Percentiles rank a stretch among this genome's conserved stretches.
Conservation (phyloP, 352 stramenopile species). For the Phytopythium kandeliae region DNA sequence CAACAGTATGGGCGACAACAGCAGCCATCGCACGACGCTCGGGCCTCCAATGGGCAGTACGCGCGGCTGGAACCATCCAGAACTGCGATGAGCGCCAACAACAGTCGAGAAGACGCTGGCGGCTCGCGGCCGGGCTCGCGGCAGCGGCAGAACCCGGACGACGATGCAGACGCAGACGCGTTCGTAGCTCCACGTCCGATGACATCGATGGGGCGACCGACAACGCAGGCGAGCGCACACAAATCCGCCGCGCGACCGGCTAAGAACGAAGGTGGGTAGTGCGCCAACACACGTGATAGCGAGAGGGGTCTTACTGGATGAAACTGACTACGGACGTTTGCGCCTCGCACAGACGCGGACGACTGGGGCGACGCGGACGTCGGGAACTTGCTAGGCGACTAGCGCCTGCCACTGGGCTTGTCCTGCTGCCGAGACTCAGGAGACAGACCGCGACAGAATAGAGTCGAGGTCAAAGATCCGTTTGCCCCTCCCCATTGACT, state of each 20-base stretch:
- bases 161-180: slow-evolving; percentile 28
- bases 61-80: not conserved
- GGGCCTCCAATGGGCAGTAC: slow-evolving; percentile 5
- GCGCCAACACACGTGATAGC: too few species aligned
- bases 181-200: slow-evolving; percentile 33
- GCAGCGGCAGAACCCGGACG: slow-evolving; percentile 10
- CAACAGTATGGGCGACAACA: slow-evolving; percentile 7
- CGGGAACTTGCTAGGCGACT: slow-evolving; percentile 69
- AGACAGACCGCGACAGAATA: not conserved
- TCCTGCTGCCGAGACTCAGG: not conserved
- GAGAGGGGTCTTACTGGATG: slow-evolving; percentile 1
- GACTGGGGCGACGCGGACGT: slow-evolving; percentile 81
- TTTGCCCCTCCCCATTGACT: not conserved
- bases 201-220: slow-evolving; percentile 24
- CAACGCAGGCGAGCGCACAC: slow-evolving; percentile 21
- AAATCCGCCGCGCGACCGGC: slow-evolving; percentile 18
- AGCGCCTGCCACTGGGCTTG: not conserved
- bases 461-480: not conserved
- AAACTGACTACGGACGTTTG: slow-evolving; percentile 6
- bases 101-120: slow-evolving; percentile 8
- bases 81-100: slow-evolving; percentile 17
- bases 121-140: slow-evolving; percentile 7
- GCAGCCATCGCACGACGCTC: slow-evolving; percentile 18
- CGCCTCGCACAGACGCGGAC: slow-evolving; percentile 42
- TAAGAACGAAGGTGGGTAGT: slow-evolving; percentile 54